Conservation (phyloP, 169 alveolate genomes). For the Plasmodium inui region DNA sequence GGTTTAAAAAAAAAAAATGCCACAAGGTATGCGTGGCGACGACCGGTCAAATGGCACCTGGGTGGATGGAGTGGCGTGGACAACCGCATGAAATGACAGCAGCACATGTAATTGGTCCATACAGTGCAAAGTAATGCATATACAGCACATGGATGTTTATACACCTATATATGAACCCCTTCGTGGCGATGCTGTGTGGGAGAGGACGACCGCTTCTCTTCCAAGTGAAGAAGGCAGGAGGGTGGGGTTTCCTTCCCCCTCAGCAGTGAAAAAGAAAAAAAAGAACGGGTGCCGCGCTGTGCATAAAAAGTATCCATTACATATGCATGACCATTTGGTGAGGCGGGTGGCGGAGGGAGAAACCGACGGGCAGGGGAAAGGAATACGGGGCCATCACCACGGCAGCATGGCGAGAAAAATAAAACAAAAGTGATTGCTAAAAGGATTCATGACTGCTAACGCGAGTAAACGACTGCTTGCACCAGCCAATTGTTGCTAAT, state of each 20-base stretch:
- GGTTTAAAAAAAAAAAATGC: background rate
- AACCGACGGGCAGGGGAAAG: too few species aligned
- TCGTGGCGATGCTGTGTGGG: background rate
- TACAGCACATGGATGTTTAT: background rate
- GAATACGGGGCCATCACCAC: background rate
- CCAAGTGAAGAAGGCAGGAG: background rate
- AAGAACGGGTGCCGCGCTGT: background rate
- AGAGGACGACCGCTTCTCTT: background rate
- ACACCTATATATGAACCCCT: background rate
- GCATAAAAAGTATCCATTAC: background rate
- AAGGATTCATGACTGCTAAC: too few species aligned
- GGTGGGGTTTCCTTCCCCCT: background rate
- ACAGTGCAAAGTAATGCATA: background rate
- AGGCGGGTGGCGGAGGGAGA: too few species aligned
- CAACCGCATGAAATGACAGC: background rate
- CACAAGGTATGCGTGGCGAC: background rate
- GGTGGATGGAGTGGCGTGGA: background rate
- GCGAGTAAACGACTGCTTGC: background rate
- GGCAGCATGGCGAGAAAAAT: background rate
- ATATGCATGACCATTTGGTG: background rate
- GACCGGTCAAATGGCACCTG: background rate
- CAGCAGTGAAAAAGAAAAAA: background rate
- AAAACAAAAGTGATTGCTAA: too few species aligned
- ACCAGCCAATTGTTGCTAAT: background rate
- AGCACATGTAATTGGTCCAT: background rate